Percentiles rank a stretch among this genome's conserved stretches.
phyloP scores from a whole-genome alignment of 139 green algal genomes.

The Eudorina sp. region DNA sequence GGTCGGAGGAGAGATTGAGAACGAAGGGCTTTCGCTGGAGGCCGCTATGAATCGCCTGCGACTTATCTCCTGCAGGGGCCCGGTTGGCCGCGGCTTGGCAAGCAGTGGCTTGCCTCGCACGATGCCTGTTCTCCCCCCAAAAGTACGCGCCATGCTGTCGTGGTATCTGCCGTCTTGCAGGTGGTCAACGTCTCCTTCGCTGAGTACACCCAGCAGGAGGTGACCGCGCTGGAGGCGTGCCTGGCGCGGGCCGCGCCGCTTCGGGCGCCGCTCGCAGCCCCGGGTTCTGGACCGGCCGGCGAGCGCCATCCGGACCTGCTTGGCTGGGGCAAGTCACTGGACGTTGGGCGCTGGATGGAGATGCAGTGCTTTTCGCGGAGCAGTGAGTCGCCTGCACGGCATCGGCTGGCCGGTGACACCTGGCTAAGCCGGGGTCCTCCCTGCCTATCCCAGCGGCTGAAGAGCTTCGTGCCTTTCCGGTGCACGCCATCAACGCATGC shows the following conservation, averaged over 20 bases:
- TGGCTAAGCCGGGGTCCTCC: not conserved
- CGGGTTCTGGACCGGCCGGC: not conserved
- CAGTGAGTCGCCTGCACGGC: not conserved
- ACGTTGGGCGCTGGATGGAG: slow-evolving; percentile 14
- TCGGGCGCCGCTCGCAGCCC: not conserved
- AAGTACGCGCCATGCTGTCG: not conserved
- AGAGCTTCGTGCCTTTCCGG: too few relatives aligned
- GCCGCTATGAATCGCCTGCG: not conserved
- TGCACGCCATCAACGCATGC: too few relatives aligned
- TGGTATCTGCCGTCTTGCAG: too few relatives aligned
- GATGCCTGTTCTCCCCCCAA: not conserved
- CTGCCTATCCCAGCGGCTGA: too few relatives aligned
- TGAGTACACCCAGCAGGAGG: not conserved
- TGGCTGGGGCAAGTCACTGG: slow-evolving; percentile 11
- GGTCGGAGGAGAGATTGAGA: too few relatives aligned
- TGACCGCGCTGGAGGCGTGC: not conserved
- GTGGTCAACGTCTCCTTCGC: slow-evolving; percentile 21
- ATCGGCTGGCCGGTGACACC: not conserved
- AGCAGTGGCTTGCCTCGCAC: not conserved
- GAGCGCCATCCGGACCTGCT: not conserved
- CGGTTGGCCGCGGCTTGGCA: not conserved
- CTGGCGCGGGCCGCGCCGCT: not conserved
- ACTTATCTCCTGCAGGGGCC: not conserved
- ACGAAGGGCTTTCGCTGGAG: not conserved
- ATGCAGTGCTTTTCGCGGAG: slow-evolving; percentile 9